phyloP scores from a whole-genome alignment of 23 red algal genomes.

The Gracilaria caudata region DNA sequence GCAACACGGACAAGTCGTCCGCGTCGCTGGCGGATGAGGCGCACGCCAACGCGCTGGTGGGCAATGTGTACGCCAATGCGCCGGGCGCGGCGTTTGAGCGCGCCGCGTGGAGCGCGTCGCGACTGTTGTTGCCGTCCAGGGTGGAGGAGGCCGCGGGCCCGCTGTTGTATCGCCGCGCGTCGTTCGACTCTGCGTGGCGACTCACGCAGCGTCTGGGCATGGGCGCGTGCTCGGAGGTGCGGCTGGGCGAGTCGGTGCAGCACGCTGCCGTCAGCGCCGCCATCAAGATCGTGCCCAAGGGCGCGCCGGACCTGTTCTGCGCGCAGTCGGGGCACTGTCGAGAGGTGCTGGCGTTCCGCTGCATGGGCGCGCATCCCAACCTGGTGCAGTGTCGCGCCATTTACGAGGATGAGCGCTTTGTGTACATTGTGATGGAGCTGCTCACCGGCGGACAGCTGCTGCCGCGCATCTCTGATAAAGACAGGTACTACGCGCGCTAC shows the following conservation, averaged over 20 bases:
- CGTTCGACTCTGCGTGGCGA: slow-evolving; percentile 32
- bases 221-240: slow-evolving; percentile 73
- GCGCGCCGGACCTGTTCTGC: slow-evolving; percentile 70
- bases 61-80: slow-evolving; percentile 23
- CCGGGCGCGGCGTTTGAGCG: not conserved
- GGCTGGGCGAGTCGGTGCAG: slow-evolving; percentile 39
- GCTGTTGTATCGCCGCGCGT: slow-evolving; percentile 35
- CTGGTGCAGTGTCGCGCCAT: slow-evolving; percentile 57
- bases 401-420: slow-evolving; percentile 81
- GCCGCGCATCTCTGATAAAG: slow-evolving; percentile 51
- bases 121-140: not conserved
- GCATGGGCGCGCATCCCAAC: slow-evolving; percentile 40
- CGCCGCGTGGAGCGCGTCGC: slow-evolving; percentile 17
- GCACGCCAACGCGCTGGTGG: slow-evolving; percentile 25
- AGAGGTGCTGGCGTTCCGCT: slow-evolving; percentile 55
- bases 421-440: slow-evolving; percentile 82
- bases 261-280: slow-evolving; percentile 24
- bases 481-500: slow-evolving; percentile 70
- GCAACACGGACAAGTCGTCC: slow-evolving; percentile 62
- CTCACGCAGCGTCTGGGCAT: slow-evolving; percentile 46
- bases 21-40: slow-evolving; percentile 25
- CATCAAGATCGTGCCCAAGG: slow-evolving; percentile 71
- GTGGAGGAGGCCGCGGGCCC: slow-evolving; percentile 58
- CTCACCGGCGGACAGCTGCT: slow-evolving; percentile 75
- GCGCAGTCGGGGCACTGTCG: slow-evolving; percentile 56